Percentiles rank a stretch among this genome's conserved stretches.
Evolutionary conservation across 2,329 filamentous ascomycete genomes (phyloP).

Genomic region (Aspergillus vadensis): DNA sequence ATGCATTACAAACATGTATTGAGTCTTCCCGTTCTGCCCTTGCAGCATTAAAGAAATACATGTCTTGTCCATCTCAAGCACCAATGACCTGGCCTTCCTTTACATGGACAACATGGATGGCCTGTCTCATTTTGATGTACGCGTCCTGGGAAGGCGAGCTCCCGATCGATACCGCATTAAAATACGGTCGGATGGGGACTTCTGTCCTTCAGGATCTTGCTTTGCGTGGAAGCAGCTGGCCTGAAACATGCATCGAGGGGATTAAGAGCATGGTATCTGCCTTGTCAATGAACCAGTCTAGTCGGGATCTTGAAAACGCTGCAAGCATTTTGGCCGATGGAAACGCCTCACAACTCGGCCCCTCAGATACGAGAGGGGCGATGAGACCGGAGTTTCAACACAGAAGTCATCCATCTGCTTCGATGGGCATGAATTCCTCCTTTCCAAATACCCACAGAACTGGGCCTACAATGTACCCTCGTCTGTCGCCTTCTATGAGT

Average conservation of each 20-base stretch:
- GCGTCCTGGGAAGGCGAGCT: constrained; percentile 53
- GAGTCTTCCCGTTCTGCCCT: constrained; percentile 54
- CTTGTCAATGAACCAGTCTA: constrained; percentile 11
- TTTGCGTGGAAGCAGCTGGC: constrained; percentile 40
- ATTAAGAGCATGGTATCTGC: constrained; percentile 39
- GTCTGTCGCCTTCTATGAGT: too few species aligned
- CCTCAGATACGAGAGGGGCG: not conserved
- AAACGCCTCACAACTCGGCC: not conserved
- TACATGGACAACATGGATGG: constrained; percentile 58
- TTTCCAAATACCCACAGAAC: too few species aligned
- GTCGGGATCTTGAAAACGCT: too few species aligned
- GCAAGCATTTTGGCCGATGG: too few species aligned
- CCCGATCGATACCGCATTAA: constrained; percentile 39
- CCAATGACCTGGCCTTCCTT: constrained; percentile 55
- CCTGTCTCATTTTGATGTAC: constrained; percentile 54
- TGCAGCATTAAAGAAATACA: constrained; percentile 40
- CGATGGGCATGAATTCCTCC: not conserved
- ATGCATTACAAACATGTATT: constrained; percentile 55
- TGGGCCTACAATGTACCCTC: too few species aligned
- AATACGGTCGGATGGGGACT: constrained; percentile 40
- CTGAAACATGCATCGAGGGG: constrained; percentile 43
- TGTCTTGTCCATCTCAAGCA: not conserved
- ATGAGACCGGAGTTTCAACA: constrained; percentile 1
- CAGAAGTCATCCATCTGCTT: not conserved
- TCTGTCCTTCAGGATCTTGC: constrained; percentile 37